Evolutionary conservation across 192 early-diverging fungal genomes (phyloP).

Genomic region (Dimargaris cristalligena): DNA sequence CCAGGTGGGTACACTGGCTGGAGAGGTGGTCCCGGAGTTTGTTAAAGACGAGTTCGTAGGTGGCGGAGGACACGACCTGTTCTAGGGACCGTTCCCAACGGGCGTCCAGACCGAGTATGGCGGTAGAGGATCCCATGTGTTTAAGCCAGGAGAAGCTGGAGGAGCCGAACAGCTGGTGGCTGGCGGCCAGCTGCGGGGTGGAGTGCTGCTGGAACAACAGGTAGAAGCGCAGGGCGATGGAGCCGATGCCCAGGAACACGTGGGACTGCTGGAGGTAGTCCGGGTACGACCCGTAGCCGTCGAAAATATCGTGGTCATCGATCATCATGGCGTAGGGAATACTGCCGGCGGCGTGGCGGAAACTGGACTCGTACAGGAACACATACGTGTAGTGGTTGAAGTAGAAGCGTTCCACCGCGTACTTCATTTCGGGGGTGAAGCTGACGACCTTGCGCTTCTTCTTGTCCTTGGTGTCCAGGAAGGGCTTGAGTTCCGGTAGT

Average conservation of each 20-base stretch:
- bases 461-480: slow-evolving; percentile 32
- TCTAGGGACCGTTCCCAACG: slow-evolving; percentile 51
- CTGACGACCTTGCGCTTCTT: slow-evolving; percentile 26
- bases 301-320: slow-evolving; percentile 81
- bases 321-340: slow-evolving; percentile 62
- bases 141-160: slow-evolving; percentile 42
- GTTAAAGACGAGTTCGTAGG: slow-evolving; percentile 42
- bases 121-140: slow-evolving; percentile 45
- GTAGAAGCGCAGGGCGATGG: slow-evolving; percentile 57
- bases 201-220: slow-evolving; percentile 74
- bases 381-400: slow-evolving; percentile 47
- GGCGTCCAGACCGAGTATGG: slow-evolving; percentile 49
- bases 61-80: slow-evolving; percentile 36
- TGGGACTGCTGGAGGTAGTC: slow-evolving; percentile 45
- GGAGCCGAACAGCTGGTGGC: slow-evolving; percentile 37
- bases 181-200: slow-evolving; percentile 32
- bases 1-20: slow-evolving; percentile 39
- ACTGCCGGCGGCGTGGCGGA: slow-evolving; percentile 49
- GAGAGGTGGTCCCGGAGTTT: slow-evolving; percentile 33
- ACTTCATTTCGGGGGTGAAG: slow-evolving; percentile 39
- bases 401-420: slow-evolving; percentile 41
- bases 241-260: slow-evolving; percentile 56
- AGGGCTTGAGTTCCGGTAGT: slow-evolving; percentile 37
- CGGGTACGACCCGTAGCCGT: slow-evolving; percentile 76
- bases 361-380: slow-evolving; percentile 33